Evolutionary conservation across 306 rosid species (phyloP).

Genomic region (Quercus alba): DNA sequence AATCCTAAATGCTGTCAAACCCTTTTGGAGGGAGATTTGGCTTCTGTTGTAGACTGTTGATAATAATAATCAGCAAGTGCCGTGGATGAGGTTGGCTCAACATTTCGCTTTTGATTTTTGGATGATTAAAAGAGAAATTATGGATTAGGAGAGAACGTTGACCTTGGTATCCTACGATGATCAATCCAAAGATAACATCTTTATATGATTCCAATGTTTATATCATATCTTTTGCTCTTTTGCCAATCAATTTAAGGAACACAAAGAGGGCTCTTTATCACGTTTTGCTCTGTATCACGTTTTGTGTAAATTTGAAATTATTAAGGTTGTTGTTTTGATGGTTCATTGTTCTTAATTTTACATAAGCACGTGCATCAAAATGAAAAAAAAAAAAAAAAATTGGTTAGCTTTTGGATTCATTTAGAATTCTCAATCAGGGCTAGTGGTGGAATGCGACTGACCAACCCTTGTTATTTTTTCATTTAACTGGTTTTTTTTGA

Average conservation of each 20-base stretch:
- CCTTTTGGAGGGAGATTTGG: no score
- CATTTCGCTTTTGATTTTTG: background rate
- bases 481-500: no score
- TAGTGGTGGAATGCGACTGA: no score
- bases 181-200: background rate
- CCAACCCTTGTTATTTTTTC: no score
- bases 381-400: background rate
- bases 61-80: no score
- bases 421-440: no score
- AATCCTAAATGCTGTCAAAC: no score
- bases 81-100: no score
- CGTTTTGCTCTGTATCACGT: background rate
- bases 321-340: background rate
- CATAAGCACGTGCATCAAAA: background rate
- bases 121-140: background rate
- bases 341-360: background rate
- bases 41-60: no score
- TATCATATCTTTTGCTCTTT: background rate
- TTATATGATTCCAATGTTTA: background rate
- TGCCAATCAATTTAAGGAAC: background rate
- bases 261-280: background rate
- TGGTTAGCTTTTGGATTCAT: background rate
- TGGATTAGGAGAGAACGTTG: background rate
- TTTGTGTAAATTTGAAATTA: background rate
- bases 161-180: background rate